Percentiles rank a stretch among this genome's conserved stretches.
Evolutionary conservation across 495 filamentous ascomycete genomes (phyloP).

Genomic region (Lindgomyces ingoldianus): DNA sequence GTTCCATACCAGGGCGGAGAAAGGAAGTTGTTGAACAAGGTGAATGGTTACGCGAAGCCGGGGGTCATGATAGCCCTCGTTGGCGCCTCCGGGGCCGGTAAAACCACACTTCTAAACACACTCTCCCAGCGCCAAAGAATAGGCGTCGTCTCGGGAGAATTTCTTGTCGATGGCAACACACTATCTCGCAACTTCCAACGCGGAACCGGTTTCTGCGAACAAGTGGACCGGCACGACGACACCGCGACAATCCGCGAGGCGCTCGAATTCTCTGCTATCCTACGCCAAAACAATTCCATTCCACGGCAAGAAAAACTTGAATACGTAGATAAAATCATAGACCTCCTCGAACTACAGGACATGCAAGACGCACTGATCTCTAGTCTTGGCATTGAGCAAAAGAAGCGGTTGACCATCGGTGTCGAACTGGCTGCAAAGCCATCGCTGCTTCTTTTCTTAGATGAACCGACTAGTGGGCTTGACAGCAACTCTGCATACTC

Average conservation of each 20-base stretch:
- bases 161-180: conserved; percentile 75
- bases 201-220: conserved; percentile 80
- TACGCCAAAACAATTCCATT: conserved; percentile 58
- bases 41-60: conserved; percentile 78
- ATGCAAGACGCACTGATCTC: conserved; percentile 47
- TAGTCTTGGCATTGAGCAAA: conserved; percentile 66
- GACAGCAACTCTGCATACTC: conserved; percentile 83
- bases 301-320: conserved; percentile 49
- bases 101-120: conserved; percentile 74
- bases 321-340: conserved; percentile 49
- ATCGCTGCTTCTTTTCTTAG: conserved; percentile 74
- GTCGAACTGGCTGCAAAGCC: conserved; percentile 91
- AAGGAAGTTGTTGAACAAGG: conserved; percentile 67
- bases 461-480: conserved; percentile 60
- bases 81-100: conserved; percentile 83
- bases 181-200: conserved; percentile 74
- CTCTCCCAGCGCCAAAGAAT: conserved; percentile 73
- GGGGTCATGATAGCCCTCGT: conserved; percentile 79
- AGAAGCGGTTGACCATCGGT: conserved; percentile 80
- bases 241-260: conserved; percentile 68
- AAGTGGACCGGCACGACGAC: conserved; percentile 79
- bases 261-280: conserved; percentile 65
- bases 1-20: conserved; percentile 72
- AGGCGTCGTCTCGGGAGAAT: conserved; percentile 70
- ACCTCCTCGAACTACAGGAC: conserved; percentile 47